phyloP scores from a whole-genome alignment of 2,329 filamentous ascomycete genomes.

The Chaetomiaceae sp. region DNA sequence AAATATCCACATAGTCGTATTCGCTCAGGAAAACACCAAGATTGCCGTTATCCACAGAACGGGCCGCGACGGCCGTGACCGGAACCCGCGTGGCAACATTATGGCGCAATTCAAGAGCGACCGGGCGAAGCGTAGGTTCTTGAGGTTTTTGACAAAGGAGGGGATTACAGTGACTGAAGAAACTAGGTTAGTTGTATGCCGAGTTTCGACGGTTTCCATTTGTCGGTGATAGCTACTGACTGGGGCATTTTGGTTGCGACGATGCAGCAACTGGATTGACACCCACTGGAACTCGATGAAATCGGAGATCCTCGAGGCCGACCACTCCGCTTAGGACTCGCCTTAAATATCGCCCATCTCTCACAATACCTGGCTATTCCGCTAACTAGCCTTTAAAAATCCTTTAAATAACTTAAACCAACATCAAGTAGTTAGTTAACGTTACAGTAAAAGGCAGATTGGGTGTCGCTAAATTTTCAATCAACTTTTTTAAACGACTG shows the following conservation, averaged over 20 bases:
- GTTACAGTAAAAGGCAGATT: no score
- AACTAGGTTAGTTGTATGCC: slow-evolving; percentile 40
- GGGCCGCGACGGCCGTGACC: slow-evolving; percentile 13
- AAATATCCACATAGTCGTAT: slow-evolving; percentile 42
- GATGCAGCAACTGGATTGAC: slow-evolving; percentile 7
- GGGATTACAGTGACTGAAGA: slow-evolving; percentile 37
- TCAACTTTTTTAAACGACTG: no score
- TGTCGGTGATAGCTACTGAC: no score
- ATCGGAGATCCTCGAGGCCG: slow-evolving; percentile 8
- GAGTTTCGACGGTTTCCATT: no score
- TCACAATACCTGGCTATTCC: no score
- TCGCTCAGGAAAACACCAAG: slow-evolving; percentile 37
- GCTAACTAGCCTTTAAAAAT: no score
- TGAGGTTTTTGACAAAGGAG: slow-evolving; percentile 39
- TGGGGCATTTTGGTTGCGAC: no score
- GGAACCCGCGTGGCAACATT: slow-evolving; percentile 35
- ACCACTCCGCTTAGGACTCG: no score
- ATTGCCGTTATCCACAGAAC: slow-evolving; percentile 37
- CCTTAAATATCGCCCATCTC: no score
- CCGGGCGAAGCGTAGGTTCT: slow-evolving; percentile 47
- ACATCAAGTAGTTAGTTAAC: no score
- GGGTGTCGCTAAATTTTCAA: no score
- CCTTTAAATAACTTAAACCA: no score
- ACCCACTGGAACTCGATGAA: slow-evolving; percentile 1
- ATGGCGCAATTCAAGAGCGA: slow-evolving; percentile 47